A percentile compares a stretch with the other conserved stretches of the same genome.
These are phyloP conservation scores for Claviceps sp. DNA, from an alignment of 2,329 filamentous ascomycete genomes.

Conservation along the genomic window DNA sequence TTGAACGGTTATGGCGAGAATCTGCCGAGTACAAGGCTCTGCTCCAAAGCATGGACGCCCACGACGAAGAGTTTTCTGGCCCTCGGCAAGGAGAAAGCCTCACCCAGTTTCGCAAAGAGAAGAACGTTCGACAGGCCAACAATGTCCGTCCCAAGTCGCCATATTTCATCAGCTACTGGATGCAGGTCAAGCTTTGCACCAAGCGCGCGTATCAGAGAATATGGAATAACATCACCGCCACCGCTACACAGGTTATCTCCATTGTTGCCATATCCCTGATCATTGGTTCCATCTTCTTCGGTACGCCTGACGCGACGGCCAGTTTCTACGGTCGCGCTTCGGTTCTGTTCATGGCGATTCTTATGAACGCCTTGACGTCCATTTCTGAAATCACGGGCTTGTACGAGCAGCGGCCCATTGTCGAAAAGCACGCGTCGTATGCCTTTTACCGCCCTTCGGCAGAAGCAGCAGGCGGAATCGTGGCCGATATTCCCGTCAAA, in stretches of 20 bases:
- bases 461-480: slow-evolving; percentile 40
- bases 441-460: slow-evolving; percentile 38
- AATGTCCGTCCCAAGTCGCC: slow-evolving; percentile 40
- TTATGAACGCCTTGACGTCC: slow-evolving; percentile 45
- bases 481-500: slow-evolving; percentile 45
- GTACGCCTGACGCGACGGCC: slow-evolving; percentile 32
- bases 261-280: slow-evolving; percentile 46
- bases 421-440: slow-evolving; percentile 35
- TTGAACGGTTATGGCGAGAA: slow-evolving; percentile 35
- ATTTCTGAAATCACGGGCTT: slow-evolving; percentile 40
- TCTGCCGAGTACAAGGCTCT: slow-evolving; percentile 31
- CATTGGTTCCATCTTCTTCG: slow-evolving; percentile 47
- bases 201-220: slow-evolving; percentile 38
- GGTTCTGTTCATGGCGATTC: slow-evolving; percentile 45
- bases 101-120: slow-evolving; percentile 31
- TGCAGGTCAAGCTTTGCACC: slow-evolving; percentile 39
- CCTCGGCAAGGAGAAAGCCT: slow-evolving; percentile 25
- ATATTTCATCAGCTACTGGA: slow-evolving; percentile 41
- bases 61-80: slow-evolving; percentile 32
- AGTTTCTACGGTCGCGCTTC: slow-evolving; percentile 42
- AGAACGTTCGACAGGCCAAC: slow-evolving; percentile 37
- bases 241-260: slow-evolving; percentile 29
- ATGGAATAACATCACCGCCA: slow-evolving; percentile 36
- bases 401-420: slow-evolving; percentile 32
- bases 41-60: slow-evolving; percentile 34